Base-by-base conservation (phyloP, 2,329 filamentous ascomycete genomes). In the Penicillium freii region DNA sequence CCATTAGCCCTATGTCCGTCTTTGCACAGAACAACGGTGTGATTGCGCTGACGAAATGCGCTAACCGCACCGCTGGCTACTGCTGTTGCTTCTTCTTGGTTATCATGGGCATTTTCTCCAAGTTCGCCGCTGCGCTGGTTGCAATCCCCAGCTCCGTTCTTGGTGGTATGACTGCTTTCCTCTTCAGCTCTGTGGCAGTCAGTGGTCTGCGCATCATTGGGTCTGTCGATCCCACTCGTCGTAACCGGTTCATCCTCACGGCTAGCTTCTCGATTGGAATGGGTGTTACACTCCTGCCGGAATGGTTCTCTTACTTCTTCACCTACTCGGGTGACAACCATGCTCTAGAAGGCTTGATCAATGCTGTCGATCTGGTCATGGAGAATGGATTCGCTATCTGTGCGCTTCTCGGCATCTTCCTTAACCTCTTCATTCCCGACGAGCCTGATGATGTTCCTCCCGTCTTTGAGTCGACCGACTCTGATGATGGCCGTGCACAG, bases 381-480 rank as follows among this genome's bases (percentile, higher is more conserved):
- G 83, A 88, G 75, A 91, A 77, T 25, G 77, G 77, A 0, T 79
- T 79, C 43, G 76, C 77, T 2, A 80, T 96, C 21, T 88, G 89
- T 0, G 92, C 89, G 0, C 82, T 92, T 25, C 70, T 92, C 40
- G 85, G 85, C 50, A 80, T 94, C 69, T 73, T 90, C 23, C 79
- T 96, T 49, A 96, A 96, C 70, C 73, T 94, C 49, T 64, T 84
- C 0, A 75, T 96, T 17, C 84, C 87, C 0, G 87, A 90, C 67
- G 91, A 96, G 75, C 76, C 88, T n/a, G 90, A 91, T 65, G 88
- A 90, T 43, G 80, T 81, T 31, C 77, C 79, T 50, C 57, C 65
- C 8, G 50, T 71, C 39, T 69, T 48, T 64, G 67, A 58, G 19
- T 54, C 62, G 19, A 66, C 63, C 8, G 63, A 68, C 34, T 61